A percentile compares a stretch with the other conserved stretches of the same genome.
These are phyloP conservation scores for Herpetomonas samuelpessoai DNA, from an alignment of 208 protist genomes.

Conservation along the genomic window DNA sequence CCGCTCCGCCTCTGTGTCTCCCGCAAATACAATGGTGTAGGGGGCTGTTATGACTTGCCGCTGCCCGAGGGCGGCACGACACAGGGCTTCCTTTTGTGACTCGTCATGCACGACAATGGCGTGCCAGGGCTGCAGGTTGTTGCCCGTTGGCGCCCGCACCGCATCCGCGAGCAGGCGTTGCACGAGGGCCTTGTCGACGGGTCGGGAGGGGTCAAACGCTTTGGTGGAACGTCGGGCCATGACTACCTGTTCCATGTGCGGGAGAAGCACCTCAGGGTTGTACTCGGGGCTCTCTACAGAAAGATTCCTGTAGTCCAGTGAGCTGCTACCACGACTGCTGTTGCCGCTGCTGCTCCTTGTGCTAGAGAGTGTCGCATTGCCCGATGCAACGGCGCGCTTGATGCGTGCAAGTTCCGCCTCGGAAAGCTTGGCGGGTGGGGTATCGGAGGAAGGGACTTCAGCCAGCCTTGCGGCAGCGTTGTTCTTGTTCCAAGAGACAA, in stretches of 20 bases:
- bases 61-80: slow-evolving; percentile 60
- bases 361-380: background rate
- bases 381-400: slow-evolving; percentile 3
- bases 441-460: background rate
- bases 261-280: background rate
- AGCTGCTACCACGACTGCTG: background rate
- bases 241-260: slow-evolving; percentile 29
- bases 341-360: background rate
- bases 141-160: slow-evolving; percentile 61
- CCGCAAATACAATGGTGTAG: slow-evolving; percentile 71
- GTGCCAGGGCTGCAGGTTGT: slow-evolving; percentile 86
- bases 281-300: background rate
- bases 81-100: slow-evolving; percentile 33
- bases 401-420: slow-evolving; percentile 1
- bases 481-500: slow-evolving; percentile 34
- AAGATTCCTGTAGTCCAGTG: too few relatives aligned
- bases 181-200: slow-evolving; percentile 37
- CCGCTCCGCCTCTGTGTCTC: slow-evolving; percentile 57
- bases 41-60: slow-evolving; percentile 65
- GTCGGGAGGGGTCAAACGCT: slow-evolving; percentile 40
- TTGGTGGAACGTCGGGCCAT: slow-evolving; percentile 44
- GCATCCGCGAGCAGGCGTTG: slow-evolving; percentile 50
- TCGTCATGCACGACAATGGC: slow-evolving; percentile 73
- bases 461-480: slow-evolving; percentile 22
- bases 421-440: background rate